Evolutionary conservation across 768 basidiomycete species (phyloP), one percentile per base, ranked within the genome.

Genomic region (Chalciporus chontae): DNA sequence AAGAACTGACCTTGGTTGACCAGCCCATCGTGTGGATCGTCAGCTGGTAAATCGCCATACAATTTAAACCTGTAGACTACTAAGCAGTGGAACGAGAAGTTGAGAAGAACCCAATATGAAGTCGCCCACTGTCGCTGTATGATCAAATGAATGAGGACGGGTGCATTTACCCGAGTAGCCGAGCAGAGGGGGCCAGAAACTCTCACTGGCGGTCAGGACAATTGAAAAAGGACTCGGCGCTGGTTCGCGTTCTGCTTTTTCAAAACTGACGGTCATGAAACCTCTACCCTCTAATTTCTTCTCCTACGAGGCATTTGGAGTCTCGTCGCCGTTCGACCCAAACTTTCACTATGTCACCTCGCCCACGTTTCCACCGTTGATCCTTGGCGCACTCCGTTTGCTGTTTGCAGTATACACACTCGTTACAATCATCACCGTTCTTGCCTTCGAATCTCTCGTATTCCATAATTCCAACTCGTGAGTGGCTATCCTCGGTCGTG

Each of bases 331-430:
- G 6, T 78, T 78, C 52, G 76, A 78, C 60, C 57, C 65, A 1
- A 48, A 62, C 3, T 66, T 64, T 48, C 50, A 57, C 46, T 59
- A 70, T 52, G 77, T 77, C 48, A 73, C 77, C 4, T 73, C 71
- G 0, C 67, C 70, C 11, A 44, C 79, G 11, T 55, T 84, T 46
- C 67, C 75, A 4, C 73, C 81, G 13, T 18, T 55, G 14, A 50
- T 62, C 18, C 73, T 86, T 26, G 80, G 74, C 1, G 47, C 48
- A 4, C 51, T 81, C 27, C 73, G 84, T 38, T 58, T 77, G 24
- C 47, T 73, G 3, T 55, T 85, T 24, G 83, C 78, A 1, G 40
- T 76, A 1, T 87, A 84, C 54, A 70, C 77, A 0, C 64, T 81
- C 40, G 45, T 73, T 39, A 19, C 55, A 70, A 4, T 47, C 78